Conservation (phyloP, 176 grass and related monocot genomes). For the Ananas comosus region DNA sequence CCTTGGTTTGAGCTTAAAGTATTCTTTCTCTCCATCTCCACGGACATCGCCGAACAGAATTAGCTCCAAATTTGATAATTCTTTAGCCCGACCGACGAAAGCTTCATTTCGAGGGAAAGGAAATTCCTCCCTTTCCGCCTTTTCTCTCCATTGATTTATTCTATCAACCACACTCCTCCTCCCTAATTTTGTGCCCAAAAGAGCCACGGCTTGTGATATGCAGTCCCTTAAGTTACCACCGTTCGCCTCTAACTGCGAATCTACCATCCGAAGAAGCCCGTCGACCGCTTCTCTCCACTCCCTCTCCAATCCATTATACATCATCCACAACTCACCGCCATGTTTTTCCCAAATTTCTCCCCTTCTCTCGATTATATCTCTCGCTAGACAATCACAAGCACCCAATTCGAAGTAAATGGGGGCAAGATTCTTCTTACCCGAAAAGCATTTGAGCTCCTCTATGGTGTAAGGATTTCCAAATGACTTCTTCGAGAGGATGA, state of each 20-base stretch:
- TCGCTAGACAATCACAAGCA: slow-evolving; percentile 76
- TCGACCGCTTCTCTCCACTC: slow-evolving; percentile 91
- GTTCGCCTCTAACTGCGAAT: slow-evolving; percentile 71
- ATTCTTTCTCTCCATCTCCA: slow-evolving; percentile 82
- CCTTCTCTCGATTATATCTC: slow-evolving; percentile 91
- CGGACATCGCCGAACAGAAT: slow-evolving; percentile 90
- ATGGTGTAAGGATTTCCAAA: slow-evolving; percentile 90
- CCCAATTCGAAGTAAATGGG: slow-evolving; percentile 89
- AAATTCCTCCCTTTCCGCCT: slow-evolving; percentile 76
- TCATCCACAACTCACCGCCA: slow-evolving; percentile 95
- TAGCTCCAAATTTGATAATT: slow-evolving; percentile 80
- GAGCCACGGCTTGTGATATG: slow-evolving; percentile 53
- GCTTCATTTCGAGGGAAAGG: slow-evolving; percentile 68
- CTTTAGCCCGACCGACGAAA: slow-evolving; percentile 84
- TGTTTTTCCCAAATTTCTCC: slow-evolving; percentile 93
- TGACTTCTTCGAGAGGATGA: slow-evolving; percentile 84
- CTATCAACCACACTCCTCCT: slow-evolving; percentile 79
- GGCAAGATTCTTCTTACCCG: slow-evolving; percentile 63
- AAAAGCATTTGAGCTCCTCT: slow-evolving; percentile 80
- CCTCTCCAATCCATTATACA: slow-evolving; percentile 77
- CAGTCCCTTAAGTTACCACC: slow-evolving; percentile 79
- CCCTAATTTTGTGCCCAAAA: slow-evolving; percentile 71
- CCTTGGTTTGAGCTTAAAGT: slow-evolving; percentile 73
- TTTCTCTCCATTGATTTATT: slow-evolving; percentile 74
- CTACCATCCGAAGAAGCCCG: slow-evolving; percentile 61